Evolutionary conservation across 2,329 filamentous ascomycete species (phyloP).

Genomic region (Scedosporium aurantiacum): DNA sequence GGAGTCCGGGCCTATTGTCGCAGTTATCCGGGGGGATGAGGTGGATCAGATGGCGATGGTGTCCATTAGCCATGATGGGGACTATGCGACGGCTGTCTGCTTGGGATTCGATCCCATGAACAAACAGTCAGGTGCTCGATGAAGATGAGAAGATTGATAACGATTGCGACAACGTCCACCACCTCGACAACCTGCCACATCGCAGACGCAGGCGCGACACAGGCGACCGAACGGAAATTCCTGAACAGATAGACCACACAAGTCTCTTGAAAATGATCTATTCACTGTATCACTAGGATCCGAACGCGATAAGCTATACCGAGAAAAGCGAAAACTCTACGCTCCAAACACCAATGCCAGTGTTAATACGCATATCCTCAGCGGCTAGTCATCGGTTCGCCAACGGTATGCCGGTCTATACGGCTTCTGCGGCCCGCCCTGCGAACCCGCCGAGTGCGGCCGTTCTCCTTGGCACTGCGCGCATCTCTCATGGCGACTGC

Average conservation of each 20-base stretch:
- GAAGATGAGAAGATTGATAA: neutral
- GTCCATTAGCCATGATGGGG: conserved; percentile 79
- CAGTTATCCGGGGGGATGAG: conserved; percentile 11
- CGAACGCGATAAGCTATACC: no score
- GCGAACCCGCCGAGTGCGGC: neutral
- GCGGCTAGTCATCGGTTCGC: neutral
- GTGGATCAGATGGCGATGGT: conserved; percentile 49
- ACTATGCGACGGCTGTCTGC: conserved; percentile 66
- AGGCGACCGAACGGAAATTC: no score
- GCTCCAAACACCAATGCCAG: no score
- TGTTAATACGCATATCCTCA: no score
- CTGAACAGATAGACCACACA: no score
- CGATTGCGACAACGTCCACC: neutral
- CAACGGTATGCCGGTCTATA: neutral
- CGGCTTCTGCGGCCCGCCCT: neutral
- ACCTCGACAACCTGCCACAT: no score
- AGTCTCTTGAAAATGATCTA: no score
- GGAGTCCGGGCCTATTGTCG: neutral
- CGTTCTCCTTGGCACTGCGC: neutral
- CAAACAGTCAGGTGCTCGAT: neutral
- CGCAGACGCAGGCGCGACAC: no score
- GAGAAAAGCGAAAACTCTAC: no score
- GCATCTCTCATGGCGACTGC: neutral
- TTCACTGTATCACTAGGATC: no score
- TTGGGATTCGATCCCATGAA: conserved; percentile 28